Evolutionary conservation across 2,329 filamentous ascomycete species (phyloP).

Genomic region (Trichophyton simii): DNA sequence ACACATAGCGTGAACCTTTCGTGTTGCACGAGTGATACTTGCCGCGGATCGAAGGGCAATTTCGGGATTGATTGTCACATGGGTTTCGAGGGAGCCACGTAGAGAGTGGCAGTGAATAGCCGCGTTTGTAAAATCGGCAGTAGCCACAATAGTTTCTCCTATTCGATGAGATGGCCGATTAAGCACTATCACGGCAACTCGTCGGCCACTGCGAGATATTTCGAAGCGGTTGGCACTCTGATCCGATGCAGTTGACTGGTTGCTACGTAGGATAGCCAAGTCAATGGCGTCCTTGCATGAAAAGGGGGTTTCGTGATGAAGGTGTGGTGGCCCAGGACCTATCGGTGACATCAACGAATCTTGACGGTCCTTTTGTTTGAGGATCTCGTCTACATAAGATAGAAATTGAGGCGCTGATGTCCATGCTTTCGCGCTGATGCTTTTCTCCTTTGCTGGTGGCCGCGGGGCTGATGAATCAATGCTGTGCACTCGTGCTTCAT

Average conservation of each 20-base stretch:
- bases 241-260: conserved; percentile 52
- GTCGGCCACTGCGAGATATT: conserved; percentile 80
- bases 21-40: conserved; percentile 75
- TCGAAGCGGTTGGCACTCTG: conserved; percentile 88
- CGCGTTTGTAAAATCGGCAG: conserved; percentile 68
- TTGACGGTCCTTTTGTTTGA: conserved; percentile 44
- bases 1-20: conserved; percentile 63
- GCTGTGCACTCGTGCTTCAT: conserved; percentile 58
- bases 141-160: conserved; percentile 73
- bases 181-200: conserved; percentile 82
- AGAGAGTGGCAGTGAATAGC: conserved; percentile 77
- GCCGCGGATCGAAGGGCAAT: conserved; percentile 75
- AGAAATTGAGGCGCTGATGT: conserved; percentile 53
- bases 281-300: conserved; percentile 79
- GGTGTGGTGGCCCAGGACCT: conserved; percentile 54
- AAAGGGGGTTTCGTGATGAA: conserved; percentile 30
- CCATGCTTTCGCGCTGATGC: conserved; percentile 33
- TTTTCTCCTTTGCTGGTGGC: conserved; percentile 31
- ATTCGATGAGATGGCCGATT: conserved; percentile 78
- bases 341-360: conserved; percentile 49
- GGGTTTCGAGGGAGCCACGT: conserved; percentile 71
- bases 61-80: conserved; percentile 66
- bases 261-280: conserved; percentile 74
- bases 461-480: conserved; percentile 26
- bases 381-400: conserved; percentile 62